Percentiles rank a stretch among this genome's conserved stretches.
Evolutionary conservation across 495 filamentous ascomycete species (phyloP).

Genomic region (Neurospora cerealis): DNA sequence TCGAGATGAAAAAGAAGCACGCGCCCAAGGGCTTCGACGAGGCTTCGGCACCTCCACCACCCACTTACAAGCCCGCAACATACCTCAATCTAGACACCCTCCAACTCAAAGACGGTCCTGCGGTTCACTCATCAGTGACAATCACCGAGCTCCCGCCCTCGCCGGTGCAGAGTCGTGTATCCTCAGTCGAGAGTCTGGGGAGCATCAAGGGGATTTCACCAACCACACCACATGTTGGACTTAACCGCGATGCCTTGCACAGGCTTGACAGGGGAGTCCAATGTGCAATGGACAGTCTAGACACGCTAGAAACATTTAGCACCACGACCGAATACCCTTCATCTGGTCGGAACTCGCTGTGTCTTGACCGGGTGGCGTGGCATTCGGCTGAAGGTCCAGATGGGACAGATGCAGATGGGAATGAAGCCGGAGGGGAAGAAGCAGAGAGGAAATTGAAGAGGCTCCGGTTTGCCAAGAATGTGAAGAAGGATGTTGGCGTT

Average conservation of each 20-base stretch:
- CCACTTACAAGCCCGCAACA: neutral
- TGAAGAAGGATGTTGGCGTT: neutral
- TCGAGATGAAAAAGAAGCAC: conserved; percentile 26
- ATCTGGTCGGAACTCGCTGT: neutral
- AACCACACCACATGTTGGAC: neutral
- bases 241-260: neutral
- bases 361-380: neutral
- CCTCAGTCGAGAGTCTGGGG: neutral
- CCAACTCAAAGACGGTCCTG: neutral
- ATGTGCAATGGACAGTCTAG: neutral
- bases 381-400: neutral
- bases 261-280: neutral
- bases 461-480: neutral
- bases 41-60: neutral
- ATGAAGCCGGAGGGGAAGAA: too few species aligned
- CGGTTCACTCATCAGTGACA: neutral
- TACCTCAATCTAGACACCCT: neutral
- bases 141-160: neutral
- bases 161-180: neutral
- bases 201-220: neutral
- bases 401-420: too few species aligned
- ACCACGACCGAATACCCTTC: neutral
- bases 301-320: neutral
- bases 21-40: conserved; percentile 18
- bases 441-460: neutral